Evolutionary conservation across 2,329 filamentous ascomycete genomes (phyloP).

Genomic region (Lecanosticta acicola): DNA sequence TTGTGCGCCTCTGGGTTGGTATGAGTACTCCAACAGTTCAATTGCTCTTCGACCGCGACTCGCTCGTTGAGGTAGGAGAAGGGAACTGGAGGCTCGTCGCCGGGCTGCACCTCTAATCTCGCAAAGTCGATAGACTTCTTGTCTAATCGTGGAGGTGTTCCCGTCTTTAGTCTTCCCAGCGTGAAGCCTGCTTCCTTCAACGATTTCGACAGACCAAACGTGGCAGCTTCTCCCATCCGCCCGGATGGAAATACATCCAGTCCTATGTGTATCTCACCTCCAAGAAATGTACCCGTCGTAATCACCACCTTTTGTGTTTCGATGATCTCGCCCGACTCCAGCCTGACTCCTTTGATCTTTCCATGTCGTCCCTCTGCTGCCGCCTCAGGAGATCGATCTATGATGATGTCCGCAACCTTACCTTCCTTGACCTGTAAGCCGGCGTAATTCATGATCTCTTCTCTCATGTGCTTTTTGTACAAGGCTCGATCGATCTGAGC

Average conservation of each 20-base stretch:
- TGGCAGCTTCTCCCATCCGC: conserved; percentile 88
- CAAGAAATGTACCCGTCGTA: conserved; percentile 91
- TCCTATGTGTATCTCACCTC: conserved; percentile 92
- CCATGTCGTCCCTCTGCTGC: conserved; percentile 51
- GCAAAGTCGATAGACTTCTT: conserved; percentile 75
- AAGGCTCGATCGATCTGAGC: conserved; percentile 90
- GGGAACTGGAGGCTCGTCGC: conserved; percentile 78
- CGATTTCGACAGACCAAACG: conserved; percentile 86
- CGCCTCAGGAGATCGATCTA: conserved; percentile 51
- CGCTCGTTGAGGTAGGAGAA: conserved; percentile 84
- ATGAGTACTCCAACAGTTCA: conserved; percentile 80
- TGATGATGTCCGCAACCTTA: conserved; percentile 86
- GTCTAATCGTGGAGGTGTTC: conserved; percentile 84
- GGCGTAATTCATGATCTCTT: conserved; percentile 71
- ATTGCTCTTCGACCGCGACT: conserved; percentile 73
- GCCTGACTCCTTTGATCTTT: conserved; percentile 74
- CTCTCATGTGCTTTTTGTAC: conserved; percentile 85
- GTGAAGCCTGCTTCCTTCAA: conserved; percentile 81
- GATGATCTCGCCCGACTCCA: conserved; percentile 83
- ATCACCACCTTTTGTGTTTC: conserved; percentile 79
- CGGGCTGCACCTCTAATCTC: conserved; percentile 64
- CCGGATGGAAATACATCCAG: conserved; percentile 79
- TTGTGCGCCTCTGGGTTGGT: conserved; percentile 80
- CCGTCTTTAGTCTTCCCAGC: conserved; percentile 87
- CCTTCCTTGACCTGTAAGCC: conserved; percentile 77